Evolutionary conservation across 2,329 filamentous ascomycete genomes (phyloP), one percentile per base, ranked within the genome.

Genomic region (Ascochyta koolunga): DNA sequence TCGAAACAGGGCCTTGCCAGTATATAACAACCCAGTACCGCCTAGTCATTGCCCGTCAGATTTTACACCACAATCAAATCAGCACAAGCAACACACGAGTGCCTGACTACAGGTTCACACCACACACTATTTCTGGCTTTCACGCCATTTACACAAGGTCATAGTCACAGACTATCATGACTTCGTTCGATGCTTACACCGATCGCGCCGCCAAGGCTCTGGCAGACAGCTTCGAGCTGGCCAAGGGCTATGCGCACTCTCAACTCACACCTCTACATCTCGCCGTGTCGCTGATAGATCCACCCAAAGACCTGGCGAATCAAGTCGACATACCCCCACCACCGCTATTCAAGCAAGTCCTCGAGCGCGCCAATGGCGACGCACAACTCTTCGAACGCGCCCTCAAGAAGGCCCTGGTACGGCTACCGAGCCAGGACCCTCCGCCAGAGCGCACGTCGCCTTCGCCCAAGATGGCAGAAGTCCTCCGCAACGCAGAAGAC

Each of bases 341-440:
- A 63, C 91, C 93, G n/a, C 85, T 99, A 48, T 96, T 98, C 81
- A 87, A 91, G 63, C 95, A 99, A 78, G 93, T 97, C 52, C 83
- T 99, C 58, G 93, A 99, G 77, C 87, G 90, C 69, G 93, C 95
- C 42, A 90, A 96, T 78, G 95, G 95, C 70, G 95, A 99, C 74
- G 85, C 90, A 43, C 93, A 98, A 76, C 81, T 89, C 36, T 88
- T 98, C 67, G 91, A 96, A 71, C 86, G 95, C 67, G 83, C 91
- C 11, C 83, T 99, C 68, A 98, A 98, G 83, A 97, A 96, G 82
- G 83, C 82, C 18, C 82, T 99, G 61, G 93, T 98, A 54, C 89
- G 95, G 50, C 81, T 96, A 67, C 93, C 95, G 4, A 96, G 90
- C 71, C 95, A 99, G 79, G 91, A 97, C 65, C 95, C 95, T 13